These are phyloP conservation scores for Pezicula neosporulosa DNA, from an alignment of 2,329 filamentous ascomycete species.

Conservation along the genomic window DNA sequence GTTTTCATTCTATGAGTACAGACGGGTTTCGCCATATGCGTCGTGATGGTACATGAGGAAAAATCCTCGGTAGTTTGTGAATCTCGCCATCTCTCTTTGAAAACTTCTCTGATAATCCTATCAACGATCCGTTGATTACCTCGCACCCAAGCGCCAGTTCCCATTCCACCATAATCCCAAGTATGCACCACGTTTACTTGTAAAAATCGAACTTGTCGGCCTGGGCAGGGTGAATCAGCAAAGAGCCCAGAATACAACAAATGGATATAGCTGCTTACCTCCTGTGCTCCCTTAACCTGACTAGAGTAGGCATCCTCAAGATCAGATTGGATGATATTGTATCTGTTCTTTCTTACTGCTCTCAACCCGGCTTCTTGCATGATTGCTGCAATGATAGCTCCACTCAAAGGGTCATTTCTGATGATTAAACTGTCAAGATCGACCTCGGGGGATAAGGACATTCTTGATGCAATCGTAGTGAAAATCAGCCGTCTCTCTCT, in stretches of 20 bases:
- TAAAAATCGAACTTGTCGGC: constrained; percentile 88
- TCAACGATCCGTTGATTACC: too few relatives aligned
- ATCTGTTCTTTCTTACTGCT: constrained; percentile 94
- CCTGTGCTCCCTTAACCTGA: constrained; percentile 83
- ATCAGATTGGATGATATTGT: constrained; percentile 98
- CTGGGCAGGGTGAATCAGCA: constrained; percentile 29
- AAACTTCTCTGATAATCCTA: too few relatives aligned
- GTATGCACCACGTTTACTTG: constrained; percentile 49
- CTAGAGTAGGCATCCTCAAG: constrained; percentile 95
- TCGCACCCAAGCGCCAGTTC: background rate
- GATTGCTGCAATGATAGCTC: constrained; percentile 94
- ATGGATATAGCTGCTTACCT: constrained; percentile 49
- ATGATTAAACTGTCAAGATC: constrained; percentile 96
- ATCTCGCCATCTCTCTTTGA: too few relatives aligned
- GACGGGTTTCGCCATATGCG: too few relatives aligned
- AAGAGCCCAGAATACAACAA: background rate
- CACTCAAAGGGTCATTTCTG: constrained; percentile 90
- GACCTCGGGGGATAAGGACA: constrained; percentile 95
- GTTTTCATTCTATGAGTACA: too few relatives aligned
- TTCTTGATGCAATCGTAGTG: constrained; percentile 92
- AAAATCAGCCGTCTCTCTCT: constrained; percentile 96
- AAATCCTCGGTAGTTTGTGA: too few relatives aligned
- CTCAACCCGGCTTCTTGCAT: constrained; percentile 98
- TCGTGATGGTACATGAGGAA: too few relatives aligned
- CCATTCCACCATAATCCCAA: background rate